Conservation (phyloP, 352 stramenopile species). For the Paralagenidium karlingii region DNA sequence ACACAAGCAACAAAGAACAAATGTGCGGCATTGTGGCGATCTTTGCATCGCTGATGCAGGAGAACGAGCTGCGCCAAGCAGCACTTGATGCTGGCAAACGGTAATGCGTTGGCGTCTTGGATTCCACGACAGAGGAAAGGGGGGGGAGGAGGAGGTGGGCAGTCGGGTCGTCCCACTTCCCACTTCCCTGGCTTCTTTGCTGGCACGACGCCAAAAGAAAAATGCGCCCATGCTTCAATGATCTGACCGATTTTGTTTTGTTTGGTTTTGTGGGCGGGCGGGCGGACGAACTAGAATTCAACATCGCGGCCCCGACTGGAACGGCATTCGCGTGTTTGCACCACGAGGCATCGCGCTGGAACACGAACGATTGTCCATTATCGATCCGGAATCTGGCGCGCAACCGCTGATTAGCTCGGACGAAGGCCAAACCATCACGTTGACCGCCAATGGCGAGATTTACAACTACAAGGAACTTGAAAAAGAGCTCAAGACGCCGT, state of each 20-base stretch:
- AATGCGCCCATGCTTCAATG: no score
- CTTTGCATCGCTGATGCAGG: constrained; percentile 89
- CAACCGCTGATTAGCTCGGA: constrained; percentile 86
- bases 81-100: constrained; percentile 91
- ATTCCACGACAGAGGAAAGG: no score
- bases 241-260: not conserved
- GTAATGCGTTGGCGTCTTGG: constrained; percentile 11
- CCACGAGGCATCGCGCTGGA: constrained; percentile 83
- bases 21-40: constrained; percentile 99
- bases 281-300: constrained; percentile 86
- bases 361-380: constrained; percentile 97
- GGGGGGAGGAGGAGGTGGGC: not conserved
- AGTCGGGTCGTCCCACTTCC: no score
- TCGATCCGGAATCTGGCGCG: constrained; percentile 95
- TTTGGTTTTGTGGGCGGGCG: not conserved
- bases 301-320: constrained; percentile 96
- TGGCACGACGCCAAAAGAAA: not conserved
- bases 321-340: constrained; percentile 74
- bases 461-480: constrained; percentile 98
- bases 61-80: constrained; percentile 87
- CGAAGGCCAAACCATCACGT: constrained; percentile 75
- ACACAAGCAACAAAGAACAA: no score
- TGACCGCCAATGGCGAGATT: constrained; percentile 98
- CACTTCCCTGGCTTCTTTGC: no score
- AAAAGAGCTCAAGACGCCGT: constrained; percentile 62